Evolutionary conservation across 2,329 filamentous ascomycete species (phyloP), one percentile per base, ranked within the genome.

Genomic region (Rutstroemia sp.): DNA sequence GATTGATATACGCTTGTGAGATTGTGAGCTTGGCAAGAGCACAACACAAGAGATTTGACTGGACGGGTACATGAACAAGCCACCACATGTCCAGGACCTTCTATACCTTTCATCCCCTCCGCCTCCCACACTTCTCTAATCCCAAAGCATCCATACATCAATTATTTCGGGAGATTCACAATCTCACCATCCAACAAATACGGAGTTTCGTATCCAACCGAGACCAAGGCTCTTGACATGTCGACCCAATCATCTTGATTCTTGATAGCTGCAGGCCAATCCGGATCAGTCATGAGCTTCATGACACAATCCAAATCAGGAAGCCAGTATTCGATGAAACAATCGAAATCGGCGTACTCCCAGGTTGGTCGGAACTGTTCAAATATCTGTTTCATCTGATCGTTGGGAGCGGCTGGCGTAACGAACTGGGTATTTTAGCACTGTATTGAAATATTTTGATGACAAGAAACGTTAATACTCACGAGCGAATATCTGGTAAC

Each of bases 181-280:
- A 62, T 51, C 61, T 67, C 61, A 27, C 65, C 66, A 50, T 63
- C 59, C 48, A 65, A 51, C 17, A 70, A 54, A 46, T 66, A 69
- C 3, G 66, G 60, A 1, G 62, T 66, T 38, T 47, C 46, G 51
- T 67, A 60, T 27, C 66, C 63, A 5, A 67, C 51, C 3, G 67
- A 65, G 17, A 66, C 44, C 56, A 68, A 61, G 3, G 65, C 64
- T 57, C 57, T 67, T 2, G 60, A 57, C 6, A 59, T 61, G 54
- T 68, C 65, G 55, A 68, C 62, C 65, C 66, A 68, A 17, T 69
- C 58, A n/a, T 67, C 65, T 57, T 69, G 60, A 49, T 68, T 60
- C 52, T 64, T 61, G n/a, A 68, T 49, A 0, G 63, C 48, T 7
- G 12, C 48, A 8, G 45, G 30, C 64, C 64, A 70, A 12, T 65